Evolutionary conservation across 306 rosid genomes (phyloP), one percentile per base, ranked within the genome.

Genomic region (Cajanus cajan): DNA sequence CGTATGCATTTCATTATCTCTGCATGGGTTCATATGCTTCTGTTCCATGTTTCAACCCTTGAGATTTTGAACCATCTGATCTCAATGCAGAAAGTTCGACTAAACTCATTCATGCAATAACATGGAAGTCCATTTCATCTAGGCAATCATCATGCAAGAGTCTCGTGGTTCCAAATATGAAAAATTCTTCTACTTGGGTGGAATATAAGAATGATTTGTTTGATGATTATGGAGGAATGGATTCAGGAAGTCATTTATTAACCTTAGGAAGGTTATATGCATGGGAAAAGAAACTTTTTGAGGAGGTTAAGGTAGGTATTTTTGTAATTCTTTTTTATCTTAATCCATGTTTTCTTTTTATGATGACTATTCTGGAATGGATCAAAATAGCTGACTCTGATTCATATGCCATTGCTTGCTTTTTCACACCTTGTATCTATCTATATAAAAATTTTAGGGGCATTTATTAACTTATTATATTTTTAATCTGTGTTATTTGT

Each of bases 251-350:
- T 82, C 99, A 96, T 84, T 90, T 94, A 10, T 88, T 89, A 21
- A 96, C 99, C 18, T 74, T 96, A 4, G 98, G 89, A 80, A 89
- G 99, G 83, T 68, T 95, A 41, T 93, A 90, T 81, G 98, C 97
- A 61, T 95, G 98, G 99, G 99, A 95, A 85, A 93, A 95, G 91
- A 96, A 96, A 77, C 89, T 96, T 61, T 95, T 88, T 44, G 97
- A 96, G 79, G 96, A 93, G 88, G 98, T 96, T 68, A 96, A 91
- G 99, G 99, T 93, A 79, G 71, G 79, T 37, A 40, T 16, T 51
- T 16, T 61, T 2, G 7, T 50, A 52, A 47, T 16, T 58, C 58
- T 34, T 64, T 22, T 50, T 68, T 6, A 3, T 61, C 62, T 58
- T 71, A 13, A 21, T 74, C 14, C 62, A 36, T 78, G 55, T 71